These are phyloP conservation scores for Pseudogymnoascus sp. DNA, from an alignment of 2,329 filamentous ascomycete genomes.

Conservation along the genomic window DNA sequence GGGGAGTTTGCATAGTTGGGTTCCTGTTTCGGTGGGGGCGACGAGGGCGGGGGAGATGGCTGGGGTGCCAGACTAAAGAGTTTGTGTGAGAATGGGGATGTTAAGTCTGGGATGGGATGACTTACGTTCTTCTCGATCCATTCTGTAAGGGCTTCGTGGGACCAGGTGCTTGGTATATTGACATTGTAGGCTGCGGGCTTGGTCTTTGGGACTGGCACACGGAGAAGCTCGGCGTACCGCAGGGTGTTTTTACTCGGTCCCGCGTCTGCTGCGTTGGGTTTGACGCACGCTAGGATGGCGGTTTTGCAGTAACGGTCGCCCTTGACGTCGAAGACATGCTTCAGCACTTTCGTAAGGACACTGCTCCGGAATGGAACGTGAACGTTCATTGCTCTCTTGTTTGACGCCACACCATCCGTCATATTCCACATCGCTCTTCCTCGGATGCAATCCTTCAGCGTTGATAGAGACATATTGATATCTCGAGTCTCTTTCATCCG, in stretches of 20 bases:
- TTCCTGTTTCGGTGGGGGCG: constrained; percentile 35
- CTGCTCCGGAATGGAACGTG: constrained; percentile 88
- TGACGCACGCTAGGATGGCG: constrained; percentile 94
- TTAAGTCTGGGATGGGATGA: background rate
- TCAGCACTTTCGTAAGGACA: constrained; percentile 70
- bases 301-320: constrained; percentile 75
- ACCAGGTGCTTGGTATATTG: constrained; percentile 33
- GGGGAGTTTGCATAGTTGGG: constrained; percentile 35
- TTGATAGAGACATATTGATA: constrained; percentile 95
- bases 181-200: constrained; percentile 22
- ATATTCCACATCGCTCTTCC: constrained; percentile 67
- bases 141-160: constrained; percentile 30
- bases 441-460: constrained; percentile 46
- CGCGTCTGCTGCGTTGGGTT: constrained; percentile 87
- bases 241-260: constrained; percentile 75
- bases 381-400: constrained; percentile 43
- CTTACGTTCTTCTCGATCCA: constrained; percentile 38
- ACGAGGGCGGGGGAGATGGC: constrained; percentile 29
- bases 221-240: constrained; percentile 70
- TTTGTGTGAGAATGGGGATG: background rate
- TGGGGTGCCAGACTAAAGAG: constrained; percentile 33
- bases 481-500: constrained; percentile 86
- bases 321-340: constrained; percentile 73
- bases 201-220: constrained; percentile 31
- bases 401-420: constrained; percentile 71